Conservation (phyloP, 2,329 filamentous ascomycete genomes). For the Onygenales sp. region DNA sequence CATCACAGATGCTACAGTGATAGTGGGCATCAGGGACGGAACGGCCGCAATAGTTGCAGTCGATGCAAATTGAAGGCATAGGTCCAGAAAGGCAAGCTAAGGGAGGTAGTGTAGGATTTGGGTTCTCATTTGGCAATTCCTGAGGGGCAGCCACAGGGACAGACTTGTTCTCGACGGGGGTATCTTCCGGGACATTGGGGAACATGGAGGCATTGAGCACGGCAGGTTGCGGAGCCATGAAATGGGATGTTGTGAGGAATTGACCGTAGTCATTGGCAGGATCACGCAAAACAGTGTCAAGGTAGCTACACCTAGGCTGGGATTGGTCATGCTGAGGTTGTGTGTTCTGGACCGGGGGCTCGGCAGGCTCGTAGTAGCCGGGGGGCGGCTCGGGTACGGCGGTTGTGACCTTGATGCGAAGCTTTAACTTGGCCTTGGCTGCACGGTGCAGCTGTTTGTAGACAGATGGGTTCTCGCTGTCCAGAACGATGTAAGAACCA, state of each 20-base stretch:
- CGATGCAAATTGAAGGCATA: slow-evolving; percentile 54
- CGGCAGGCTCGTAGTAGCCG: background rate
- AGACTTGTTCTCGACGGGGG: background rate
- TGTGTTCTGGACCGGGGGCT: background rate
- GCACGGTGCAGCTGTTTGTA: slow-evolving; percentile 97
- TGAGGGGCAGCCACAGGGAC: background rate
- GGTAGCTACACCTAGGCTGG: slow-evolving; percentile 11
- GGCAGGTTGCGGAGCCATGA: background rate
- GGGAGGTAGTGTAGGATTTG: background rate
- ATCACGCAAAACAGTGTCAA: slow-evolving; percentile 10
- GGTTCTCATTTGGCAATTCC: background rate
- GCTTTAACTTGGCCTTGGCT: slow-evolving; percentile 95
- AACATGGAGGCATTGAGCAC: background rate
- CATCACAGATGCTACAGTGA: slow-evolving; percentile 88
- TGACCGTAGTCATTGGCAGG: background rate
- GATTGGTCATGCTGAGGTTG: slow-evolving; percentile 1
- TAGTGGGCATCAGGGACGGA: slow-evolving; percentile 76
- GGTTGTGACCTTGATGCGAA: slow-evolving; percentile 68
- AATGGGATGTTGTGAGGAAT: background rate
- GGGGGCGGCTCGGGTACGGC: slow-evolving; percentile 15
- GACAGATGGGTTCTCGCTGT: slow-evolving; percentile 65
- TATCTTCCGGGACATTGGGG: background rate
- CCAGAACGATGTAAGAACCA: slow-evolving; percentile 67
- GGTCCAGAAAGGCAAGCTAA: background rate
- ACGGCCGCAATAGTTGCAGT: slow-evolving; percentile 82